phyloP scores from a whole-genome alignment of 768 basidiomycete species.

The Dacryopinax primogenitus region DNA sequence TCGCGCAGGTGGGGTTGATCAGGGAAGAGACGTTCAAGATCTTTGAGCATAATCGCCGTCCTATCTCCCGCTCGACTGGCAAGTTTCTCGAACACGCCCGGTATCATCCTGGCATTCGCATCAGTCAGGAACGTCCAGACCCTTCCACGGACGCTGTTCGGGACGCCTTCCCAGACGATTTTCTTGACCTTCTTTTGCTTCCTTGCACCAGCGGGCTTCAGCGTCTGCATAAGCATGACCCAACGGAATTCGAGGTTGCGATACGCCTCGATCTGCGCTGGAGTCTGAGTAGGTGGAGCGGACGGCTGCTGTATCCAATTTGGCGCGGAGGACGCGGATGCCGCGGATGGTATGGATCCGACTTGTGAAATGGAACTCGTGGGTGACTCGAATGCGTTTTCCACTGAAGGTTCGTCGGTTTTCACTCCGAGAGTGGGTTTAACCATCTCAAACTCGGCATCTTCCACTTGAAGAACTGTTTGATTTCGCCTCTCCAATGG shows the following conservation, averaged over 20 bases:
- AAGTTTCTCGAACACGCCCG: constrained; percentile 54
- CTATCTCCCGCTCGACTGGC: constrained; percentile 42
- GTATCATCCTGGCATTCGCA: constrained; percentile 54
- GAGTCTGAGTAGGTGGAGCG: background rate
- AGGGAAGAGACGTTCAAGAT: constrained; percentile 45
- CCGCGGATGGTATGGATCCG: background rate
- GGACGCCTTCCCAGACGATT: constrained; percentile 61
- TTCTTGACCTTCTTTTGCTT: constrained; percentile 72
- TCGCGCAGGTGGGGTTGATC: constrained; percentile 48
- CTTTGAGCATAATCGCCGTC: constrained; percentile 24
- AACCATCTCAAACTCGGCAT: constrained; percentile 72
- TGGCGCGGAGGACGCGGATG: background rate
- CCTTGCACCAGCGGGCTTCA: constrained; percentile 50
- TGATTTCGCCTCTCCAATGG: constrained; percentile 32
- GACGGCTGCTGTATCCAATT: background rate
- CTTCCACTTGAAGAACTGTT: constrained; percentile 53
- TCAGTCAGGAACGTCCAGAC: constrained; percentile 76
- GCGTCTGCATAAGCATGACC: constrained; percentile 38
- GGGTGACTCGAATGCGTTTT: background rate
- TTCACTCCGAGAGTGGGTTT: constrained; percentile 31
- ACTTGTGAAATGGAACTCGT: background rate
- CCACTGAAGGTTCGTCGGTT: background rate
- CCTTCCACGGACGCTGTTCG: constrained; percentile 67
- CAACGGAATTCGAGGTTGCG: constrained; percentile 65
- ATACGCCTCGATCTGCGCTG: constrained; percentile 41